These are phyloP conservation scores for Stemphylium beticola DNA, from an alignment of 2,329 filamentous ascomycete species.

Conservation along the genomic window DNA sequence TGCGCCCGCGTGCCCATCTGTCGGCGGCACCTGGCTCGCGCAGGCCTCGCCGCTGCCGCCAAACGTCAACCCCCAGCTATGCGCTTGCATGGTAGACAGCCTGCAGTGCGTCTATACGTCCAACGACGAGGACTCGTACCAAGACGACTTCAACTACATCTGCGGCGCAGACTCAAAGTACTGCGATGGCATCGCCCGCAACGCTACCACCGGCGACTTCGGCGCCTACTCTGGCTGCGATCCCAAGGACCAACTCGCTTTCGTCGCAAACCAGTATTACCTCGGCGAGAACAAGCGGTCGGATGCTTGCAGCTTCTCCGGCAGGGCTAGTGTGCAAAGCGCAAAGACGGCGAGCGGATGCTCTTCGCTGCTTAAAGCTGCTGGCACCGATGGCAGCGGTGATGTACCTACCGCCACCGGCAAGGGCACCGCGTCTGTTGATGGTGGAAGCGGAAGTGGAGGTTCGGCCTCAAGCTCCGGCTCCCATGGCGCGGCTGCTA, in stretches of 20 bases:
- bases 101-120: constrained; percentile 73
- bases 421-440: constrained; percentile 26
- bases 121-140: constrained; percentile 65
- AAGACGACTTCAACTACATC: constrained; percentile 73
- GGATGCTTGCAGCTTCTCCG: constrained; percentile 74
- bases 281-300: constrained; percentile 56
- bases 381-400: constrained; percentile 65
- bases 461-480: constrained; percentile 21
- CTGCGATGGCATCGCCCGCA: constrained; percentile 71
- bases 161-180: constrained; percentile 63
- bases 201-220: constrained; percentile 71
- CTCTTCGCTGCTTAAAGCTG: constrained; percentile 63
- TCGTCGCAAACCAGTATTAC: constrained; percentile 73
- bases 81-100: constrained; percentile 80
- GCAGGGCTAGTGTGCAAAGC: constrained; percentile 64
- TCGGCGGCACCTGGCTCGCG: constrained; percentile 71
- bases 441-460: constrained; percentile 3
- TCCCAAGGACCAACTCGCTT: constrained; percentile 72
- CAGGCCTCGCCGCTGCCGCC: constrained; percentile 75
- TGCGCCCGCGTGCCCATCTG: constrained; percentile 72
- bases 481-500: constrained; percentile 26
- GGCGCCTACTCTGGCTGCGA: constrained; percentile 79
- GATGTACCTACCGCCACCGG: constrained; percentile 51
- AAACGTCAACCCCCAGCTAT: constrained; percentile 77
- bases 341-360: constrained; percentile 60